Evolutionary conservation across 225 moss, liverwort and hornwort genomes (phyloP).

Genomic region (Ulota crispa): DNA sequence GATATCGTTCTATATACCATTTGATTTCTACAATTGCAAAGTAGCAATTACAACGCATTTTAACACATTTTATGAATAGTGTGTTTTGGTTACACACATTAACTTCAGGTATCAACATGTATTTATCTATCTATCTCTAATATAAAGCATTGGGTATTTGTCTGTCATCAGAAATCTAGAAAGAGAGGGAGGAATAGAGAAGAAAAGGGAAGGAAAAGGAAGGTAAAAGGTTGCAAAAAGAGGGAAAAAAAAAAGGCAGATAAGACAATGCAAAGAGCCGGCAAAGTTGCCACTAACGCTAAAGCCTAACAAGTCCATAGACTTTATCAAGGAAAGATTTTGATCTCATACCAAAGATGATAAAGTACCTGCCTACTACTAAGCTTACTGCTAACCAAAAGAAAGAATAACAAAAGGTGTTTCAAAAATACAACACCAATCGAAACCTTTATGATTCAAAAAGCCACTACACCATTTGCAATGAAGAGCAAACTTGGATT

Average conservation of each 20-base stretch:
- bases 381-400: conserved; percentile 5
- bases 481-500: not conserved
- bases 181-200: no score
- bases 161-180: no score
- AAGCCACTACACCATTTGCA: conserved; percentile 1
- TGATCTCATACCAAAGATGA: not conserved
- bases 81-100: not conserved
- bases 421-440: not conserved
- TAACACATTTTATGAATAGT: not conserved
- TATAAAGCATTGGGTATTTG: no score
- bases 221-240: no score
- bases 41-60: no score
- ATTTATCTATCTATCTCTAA: not conserved
- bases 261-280: no score
- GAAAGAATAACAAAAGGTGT: conserved; percentile 24
- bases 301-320: not conserved
- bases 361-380: not conserved
- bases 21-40: no score
- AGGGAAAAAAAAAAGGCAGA: no score
- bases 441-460: not conserved
- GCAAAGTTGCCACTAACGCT: not conserved
- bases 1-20: no score
- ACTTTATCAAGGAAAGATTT: not conserved
- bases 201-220: no score
- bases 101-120: not conserved